Evolutionary conservation across 139 green algal species (phyloP).

Genomic region (Closterium sp.): DNA sequence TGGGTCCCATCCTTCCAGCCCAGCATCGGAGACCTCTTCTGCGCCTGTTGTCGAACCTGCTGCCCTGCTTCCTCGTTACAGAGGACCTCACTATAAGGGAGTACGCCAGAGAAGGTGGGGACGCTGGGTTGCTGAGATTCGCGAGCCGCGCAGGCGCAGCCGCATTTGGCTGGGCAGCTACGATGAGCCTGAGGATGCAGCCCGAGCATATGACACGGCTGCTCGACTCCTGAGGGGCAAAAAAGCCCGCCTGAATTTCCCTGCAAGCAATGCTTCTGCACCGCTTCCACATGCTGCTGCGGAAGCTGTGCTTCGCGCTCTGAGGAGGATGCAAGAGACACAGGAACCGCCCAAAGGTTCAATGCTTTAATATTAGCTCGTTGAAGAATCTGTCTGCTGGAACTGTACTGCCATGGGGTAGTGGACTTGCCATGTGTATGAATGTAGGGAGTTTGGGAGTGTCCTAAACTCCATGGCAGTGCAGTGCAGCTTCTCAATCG

Average conservation of each 20-base stretch:
- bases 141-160: neutral
- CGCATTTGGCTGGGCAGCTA: slow-evolving; percentile 24
- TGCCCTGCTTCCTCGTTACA: neutral
- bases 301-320: neutral
- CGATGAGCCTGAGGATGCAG: slow-evolving; percentile 12
- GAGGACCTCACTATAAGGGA: neutral
- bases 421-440: neutral
- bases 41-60: neutral
- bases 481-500: neutral
- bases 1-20: neutral
- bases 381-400: neutral
- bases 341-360: neutral
- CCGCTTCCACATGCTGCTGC: neutral
- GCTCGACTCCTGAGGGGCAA: neutral
- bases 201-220: slow-evolving; percentile 16
- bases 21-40: neutral
- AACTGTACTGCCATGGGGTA: neutral
- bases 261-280: neutral
- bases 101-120: slow-evolving; percentile 11
- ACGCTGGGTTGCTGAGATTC: slow-evolving; percentile 20
- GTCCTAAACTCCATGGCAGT: neutral
- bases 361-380: neutral
- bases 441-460: neutral
- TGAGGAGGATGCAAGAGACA: neutral
- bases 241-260: neutral